phyloP scores from a whole-genome alignment of 2,329 filamentous ascomycete species.

The Fragosphaeria purpurea region DNA sequence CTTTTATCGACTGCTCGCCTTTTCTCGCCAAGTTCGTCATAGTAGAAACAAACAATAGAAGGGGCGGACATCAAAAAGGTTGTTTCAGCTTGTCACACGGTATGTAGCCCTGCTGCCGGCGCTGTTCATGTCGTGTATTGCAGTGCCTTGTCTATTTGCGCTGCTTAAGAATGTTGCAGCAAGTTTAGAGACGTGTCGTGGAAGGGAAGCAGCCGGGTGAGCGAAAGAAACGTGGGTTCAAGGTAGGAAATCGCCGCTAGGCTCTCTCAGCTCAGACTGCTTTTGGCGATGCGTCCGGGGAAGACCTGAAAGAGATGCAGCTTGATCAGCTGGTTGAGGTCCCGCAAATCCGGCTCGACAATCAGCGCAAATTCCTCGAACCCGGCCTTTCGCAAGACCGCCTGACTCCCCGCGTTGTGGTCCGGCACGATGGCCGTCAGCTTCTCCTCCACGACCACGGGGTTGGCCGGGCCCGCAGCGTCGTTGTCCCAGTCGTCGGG shows the following conservation, averaged over 20 bases:
- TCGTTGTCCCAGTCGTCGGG: slow-evolving; percentile 6
- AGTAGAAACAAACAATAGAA: too few species aligned
- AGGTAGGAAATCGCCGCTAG: too few species aligned
- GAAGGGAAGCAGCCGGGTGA: too few species aligned
- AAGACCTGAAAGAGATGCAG: slow-evolving; percentile 17
- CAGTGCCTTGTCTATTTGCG: too few species aligned
- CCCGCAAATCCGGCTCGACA: slow-evolving; percentile 21
- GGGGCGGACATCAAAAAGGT: too few species aligned
- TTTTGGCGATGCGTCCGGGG: slow-evolving; percentile 4
- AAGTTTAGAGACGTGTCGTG: too few species aligned
- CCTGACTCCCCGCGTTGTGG: slow-evolving; percentile 42
- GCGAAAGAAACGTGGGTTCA: not conserved
- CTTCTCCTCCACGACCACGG: slow-evolving; percentile 25
- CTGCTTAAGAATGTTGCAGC: too few species aligned
- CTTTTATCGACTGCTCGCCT: too few species aligned
- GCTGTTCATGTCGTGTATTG: too few species aligned
- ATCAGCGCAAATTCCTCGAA: slow-evolving; percentile 38
- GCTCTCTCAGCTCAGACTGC: not conserved
- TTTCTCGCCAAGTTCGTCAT: too few species aligned
- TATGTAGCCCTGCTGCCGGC: too few species aligned
- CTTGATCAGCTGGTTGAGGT: slow-evolving; percentile 1
- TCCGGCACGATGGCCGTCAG: slow-evolving; percentile 38
- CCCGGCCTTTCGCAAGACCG: slow-evolving; percentile 46
- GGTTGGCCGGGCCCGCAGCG: slow-evolving; percentile 12
- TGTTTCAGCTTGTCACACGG: too few species aligned